phyloP scores from a whole-genome alignment of 768 basidiomycete species.

The Trametes gibbosa region DNA sequence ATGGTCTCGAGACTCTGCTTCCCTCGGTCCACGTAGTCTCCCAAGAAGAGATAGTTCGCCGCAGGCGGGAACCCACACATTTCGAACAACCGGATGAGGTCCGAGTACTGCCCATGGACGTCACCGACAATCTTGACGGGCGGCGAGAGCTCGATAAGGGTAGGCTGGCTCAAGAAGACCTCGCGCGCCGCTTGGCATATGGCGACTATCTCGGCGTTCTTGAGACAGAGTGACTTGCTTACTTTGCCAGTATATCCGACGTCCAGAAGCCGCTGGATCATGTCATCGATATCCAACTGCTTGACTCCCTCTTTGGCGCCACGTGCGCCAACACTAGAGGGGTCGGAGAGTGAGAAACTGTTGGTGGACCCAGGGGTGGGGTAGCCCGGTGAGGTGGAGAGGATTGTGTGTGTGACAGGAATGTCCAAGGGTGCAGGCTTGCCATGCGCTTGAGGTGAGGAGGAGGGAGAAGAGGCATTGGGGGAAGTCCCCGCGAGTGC shows the following conservation, averaged over 20 bases:
- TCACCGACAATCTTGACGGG: slow-evolving; percentile 99
- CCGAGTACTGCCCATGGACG: slow-evolving; percentile 98
- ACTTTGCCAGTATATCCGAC: slow-evolving; percentile 98
- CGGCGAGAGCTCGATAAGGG: slow-evolving; percentile 93
- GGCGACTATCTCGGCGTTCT: slow-evolving; percentile 92
- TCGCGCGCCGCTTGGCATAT: slow-evolving; percentile 96
- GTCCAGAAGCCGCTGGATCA: slow-evolving; percentile 94
- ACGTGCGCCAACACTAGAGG: slow-evolving; percentile 37
- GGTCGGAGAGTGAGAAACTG: slow-evolving; percentile 38
- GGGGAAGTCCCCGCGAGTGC: slow-evolving; percentile 36
- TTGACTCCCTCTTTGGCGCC: slow-evolving; percentile 66
- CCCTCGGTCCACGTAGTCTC: slow-evolving; percentile 98
- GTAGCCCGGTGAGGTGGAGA: slow-evolving; percentile 50
- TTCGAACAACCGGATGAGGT: slow-evolving; percentile 97
- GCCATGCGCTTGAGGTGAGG: slow-evolving; percentile 25
- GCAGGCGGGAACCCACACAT: slow-evolving; percentile 99
- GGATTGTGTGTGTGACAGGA: slow-evolving; percentile 79
- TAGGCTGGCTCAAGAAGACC: slow-evolving; percentile 94
- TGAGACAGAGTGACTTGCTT: slow-evolving; percentile 91
- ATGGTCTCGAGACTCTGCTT: slow-evolving; percentile 99
- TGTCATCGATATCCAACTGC: slow-evolving; percentile 92
- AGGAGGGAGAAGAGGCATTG: slow-evolving; percentile 23
- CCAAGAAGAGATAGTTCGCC: slow-evolving; percentile 97
- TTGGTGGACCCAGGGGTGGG: slow-evolving; percentile 49
- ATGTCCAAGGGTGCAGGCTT: slow-evolving; percentile 70